Base-by-base conservation (phyloP, 1,139 yeast species). In the Pichia sp. region DNA sequence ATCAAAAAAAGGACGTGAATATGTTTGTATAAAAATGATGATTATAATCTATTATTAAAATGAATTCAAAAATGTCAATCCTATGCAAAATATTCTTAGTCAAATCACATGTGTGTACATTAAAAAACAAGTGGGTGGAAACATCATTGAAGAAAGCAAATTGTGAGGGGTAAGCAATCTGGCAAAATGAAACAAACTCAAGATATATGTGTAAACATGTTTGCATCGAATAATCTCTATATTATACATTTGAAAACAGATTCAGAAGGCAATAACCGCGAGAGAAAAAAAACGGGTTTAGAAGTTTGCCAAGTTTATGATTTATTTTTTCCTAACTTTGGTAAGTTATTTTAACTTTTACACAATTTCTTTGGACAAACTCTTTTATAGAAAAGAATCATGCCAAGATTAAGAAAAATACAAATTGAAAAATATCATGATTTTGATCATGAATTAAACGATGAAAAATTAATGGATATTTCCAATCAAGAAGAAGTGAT, bases 331-430 rank as follows among this genome's bases (percentile, higher is more conserved):
- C 4, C 25, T 22, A 22, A 22, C 25, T 22, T 22, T 22, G 3
- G 4, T 22, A 22, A 3, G 25, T 22, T 4, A 3, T 22, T 22
- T 22, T 4, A 22, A 22, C 25, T 22, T 22, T 22, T 22, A 4
- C 25, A 22, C 25, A 22, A 22, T 22, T 22, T 22, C 25, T 22
- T 22, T 22, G 25, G 4, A 22, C 4, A 22, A 22, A 22, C 25
- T 22, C 25, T 22, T 4, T 22, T 22, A 22, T 22, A 3, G 25
- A 4, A 22, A 22, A 22, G 4, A 31, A 25, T 14, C 31, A 64
- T 65, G 67, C 67, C 68, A 22, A 53, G 68, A 22, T 47, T 65
- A 27, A 58, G 67, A 42, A 55, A 56, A 42, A 59, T 64, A 1
- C 49, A 58, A 28, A 56, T 56, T 11, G 47, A 56, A 2, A 65